Evolutionary conservation across 352 stramenopile genomes (phyloP).

Genomic region (Stramenopiles sp.): DNA sequence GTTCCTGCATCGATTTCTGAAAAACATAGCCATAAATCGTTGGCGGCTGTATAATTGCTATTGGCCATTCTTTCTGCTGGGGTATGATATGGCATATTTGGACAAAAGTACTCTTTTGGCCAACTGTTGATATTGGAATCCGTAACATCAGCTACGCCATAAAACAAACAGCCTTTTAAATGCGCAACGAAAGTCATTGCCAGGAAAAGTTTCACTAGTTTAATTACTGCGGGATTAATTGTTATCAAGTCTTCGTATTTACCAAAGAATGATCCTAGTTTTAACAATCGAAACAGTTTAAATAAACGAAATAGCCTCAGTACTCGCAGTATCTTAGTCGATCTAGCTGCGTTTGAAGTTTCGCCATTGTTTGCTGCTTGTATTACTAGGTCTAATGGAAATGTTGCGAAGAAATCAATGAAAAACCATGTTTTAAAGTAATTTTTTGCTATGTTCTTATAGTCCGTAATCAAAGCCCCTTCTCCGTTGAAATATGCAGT

Average conservation of each 20-base stretch:
- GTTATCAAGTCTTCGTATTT: constrained; percentile 12
- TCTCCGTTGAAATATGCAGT: constrained; percentile 40
- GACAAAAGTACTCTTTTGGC: neutral
- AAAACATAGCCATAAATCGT: too few species aligned
- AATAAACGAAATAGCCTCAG: constrained; percentile 23
- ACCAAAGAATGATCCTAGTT: constrained; percentile 16
- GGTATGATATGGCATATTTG: too few species aligned
- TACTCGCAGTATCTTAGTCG: constrained; percentile 17
- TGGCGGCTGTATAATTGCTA: too few species aligned
- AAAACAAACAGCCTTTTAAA: constrained; percentile 26
- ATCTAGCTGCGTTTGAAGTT: constrained; percentile 18
- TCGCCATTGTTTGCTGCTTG: constrained; percentile 29
- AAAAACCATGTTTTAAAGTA: constrained; percentile 55
- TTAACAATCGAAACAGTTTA: constrained; percentile 26
- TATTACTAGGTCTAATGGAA: constrained; percentile 44
- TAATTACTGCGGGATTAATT: constrained; percentile 11
- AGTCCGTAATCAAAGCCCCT: constrained; percentile 53
- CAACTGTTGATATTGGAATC: neutral
- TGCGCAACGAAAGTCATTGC: constrained; percentile 22
- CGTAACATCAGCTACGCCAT: constrained; percentile 15
- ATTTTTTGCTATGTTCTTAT: constrained; percentile 29
- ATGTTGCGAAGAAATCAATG: constrained; percentile 51
- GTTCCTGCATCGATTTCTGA: neutral
- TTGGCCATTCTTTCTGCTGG: too few species aligned
- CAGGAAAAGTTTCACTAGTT: constrained; percentile 22